A percentile compares a stretch with the other conserved stretches of the same genome.
These are phyloP conservation scores for Rhododendron simsii DNA, from an alignment of 148 eudicot genomes.

Conservation along the genomic window DNA sequence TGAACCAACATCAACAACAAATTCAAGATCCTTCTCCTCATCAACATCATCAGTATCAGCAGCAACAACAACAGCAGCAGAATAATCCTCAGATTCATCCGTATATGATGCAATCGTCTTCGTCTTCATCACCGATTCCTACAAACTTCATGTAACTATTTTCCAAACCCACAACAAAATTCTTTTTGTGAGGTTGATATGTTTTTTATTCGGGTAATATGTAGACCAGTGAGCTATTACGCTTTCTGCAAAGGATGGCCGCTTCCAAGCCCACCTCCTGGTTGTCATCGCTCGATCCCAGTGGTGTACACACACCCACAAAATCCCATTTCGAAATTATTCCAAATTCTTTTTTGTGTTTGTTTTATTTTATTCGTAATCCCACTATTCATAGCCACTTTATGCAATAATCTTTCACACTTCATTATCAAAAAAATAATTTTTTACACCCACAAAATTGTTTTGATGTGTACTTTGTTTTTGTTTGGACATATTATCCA, in stretches of 20 bases:
- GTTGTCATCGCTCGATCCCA: neutral
- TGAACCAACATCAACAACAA: slow-evolving; percentile 13
- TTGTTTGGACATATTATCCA: neutral
- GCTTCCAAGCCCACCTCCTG: too few species aligned
- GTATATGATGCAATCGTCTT: slow-evolving; percentile 32
- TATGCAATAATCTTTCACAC: neutral
- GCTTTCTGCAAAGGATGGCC: too few species aligned
- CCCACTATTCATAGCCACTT: neutral
- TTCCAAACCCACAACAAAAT: neutral
- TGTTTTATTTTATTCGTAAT: neutral
- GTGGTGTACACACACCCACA: neutral
- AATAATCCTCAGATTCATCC: slow-evolving; percentile 26
- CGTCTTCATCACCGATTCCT: slow-evolving; percentile 35
- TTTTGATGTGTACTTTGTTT: neutral
- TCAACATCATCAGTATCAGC: slow-evolving; percentile 12
- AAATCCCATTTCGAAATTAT: neutral
- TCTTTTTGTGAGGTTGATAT: neutral
- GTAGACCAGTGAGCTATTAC: too few species aligned
- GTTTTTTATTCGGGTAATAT: neutral
- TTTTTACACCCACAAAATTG: neutral
- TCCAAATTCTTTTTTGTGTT: neutral
- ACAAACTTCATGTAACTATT: slow-evolving; percentile 30
- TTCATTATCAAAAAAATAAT: too few species aligned
- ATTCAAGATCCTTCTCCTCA: neutral
- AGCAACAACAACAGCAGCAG: slow-evolving; percentile 20